Percentiles rank a stretch among this genome's conserved stretches.
Conservation (phyloP, 345 rosid genomes). For the Populus alba region DNA sequence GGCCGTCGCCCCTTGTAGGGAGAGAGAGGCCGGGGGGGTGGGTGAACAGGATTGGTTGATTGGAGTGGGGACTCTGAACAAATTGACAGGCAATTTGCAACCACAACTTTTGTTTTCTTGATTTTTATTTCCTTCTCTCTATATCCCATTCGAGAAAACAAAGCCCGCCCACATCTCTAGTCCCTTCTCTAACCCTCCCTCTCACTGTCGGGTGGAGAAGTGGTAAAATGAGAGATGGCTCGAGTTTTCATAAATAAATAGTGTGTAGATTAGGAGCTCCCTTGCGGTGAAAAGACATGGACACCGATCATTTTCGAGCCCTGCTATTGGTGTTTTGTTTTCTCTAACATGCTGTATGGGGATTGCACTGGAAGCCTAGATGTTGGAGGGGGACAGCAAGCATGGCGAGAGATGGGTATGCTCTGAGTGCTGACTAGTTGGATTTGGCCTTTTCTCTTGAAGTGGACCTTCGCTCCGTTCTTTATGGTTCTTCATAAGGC, state of each 20-base stretch:
- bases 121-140: constrained; percentile 18
- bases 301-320: not conserved
- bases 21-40: constrained; percentile 17
- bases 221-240: not conserved
- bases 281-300: not conserved
- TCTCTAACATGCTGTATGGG: too few relatives aligned
- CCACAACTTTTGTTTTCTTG: constrained; percentile 52
- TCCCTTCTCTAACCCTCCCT: constrained; percentile 37
- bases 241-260: not conserved
- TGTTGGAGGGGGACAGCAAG: constrained; percentile 1
- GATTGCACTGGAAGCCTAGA: too few relatives aligned
- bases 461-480: constrained; percentile 18
- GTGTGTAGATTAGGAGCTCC: not conserved
- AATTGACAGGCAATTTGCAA: constrained; percentile 46
- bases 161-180: constrained; percentile 33
- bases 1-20: not conserved
- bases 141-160: constrained; percentile 28
- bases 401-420: constrained; percentile 20
- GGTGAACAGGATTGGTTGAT: constrained; percentile 32
- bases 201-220: constrained; percentile 32
- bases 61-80: constrained; percentile 28
- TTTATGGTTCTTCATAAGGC: constrained; percentile 13
- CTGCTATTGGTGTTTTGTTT: not conserved
- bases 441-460: constrained; percentile 16
- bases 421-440: constrained; percentile 25